Conservation (phyloP, 2,329 filamentous ascomycete genomes). For the Aspergillus pseudoterreus region DNA sequence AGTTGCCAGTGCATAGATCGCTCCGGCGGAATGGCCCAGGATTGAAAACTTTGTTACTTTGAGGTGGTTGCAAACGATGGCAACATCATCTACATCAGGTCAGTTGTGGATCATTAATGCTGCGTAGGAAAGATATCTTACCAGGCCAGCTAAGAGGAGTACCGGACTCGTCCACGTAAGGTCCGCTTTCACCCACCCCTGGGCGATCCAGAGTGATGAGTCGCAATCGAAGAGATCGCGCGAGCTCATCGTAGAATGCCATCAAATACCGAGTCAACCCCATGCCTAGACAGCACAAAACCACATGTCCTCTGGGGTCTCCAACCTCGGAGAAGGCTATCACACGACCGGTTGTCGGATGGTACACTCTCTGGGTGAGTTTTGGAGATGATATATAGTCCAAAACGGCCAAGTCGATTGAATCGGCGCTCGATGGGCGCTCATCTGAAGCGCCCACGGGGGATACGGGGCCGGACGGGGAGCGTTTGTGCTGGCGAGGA, state of each 20-base stretch:
- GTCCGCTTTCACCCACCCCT: slow-evolving; percentile 86
- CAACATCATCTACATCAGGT: slow-evolving; percentile 64
- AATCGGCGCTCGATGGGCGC: slow-evolving; percentile 74
- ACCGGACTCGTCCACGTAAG: slow-evolving; percentile 74
- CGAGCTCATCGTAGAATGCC: slow-evolving; percentile 95
- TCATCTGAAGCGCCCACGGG: slow-evolving; percentile 56
- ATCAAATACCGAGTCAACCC: slow-evolving; percentile 93
- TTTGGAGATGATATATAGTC: slow-evolving; percentile 79
- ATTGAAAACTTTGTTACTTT: slow-evolving; percentile 96
- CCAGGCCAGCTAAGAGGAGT: slow-evolving; percentile 93
- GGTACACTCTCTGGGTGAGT: slow-evolving; percentile 80
- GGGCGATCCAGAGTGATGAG: slow-evolving; percentile 92
- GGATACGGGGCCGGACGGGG: slow-evolving; percentile 36
- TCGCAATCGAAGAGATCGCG: slow-evolving; percentile 78
- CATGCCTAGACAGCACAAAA: slow-evolving; percentile 98
- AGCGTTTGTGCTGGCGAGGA: slow-evolving; percentile 34
- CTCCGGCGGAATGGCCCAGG: slow-evolving; percentile 90
- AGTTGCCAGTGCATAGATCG: slow-evolving; percentile 95
- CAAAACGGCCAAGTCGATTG: slow-evolving; percentile 82
- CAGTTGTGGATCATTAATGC: slow-evolving; percentile 3
- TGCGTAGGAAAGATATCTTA: slow-evolving; percentile 43
- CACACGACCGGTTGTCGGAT: slow-evolving; percentile 78
- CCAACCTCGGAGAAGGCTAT: slow-evolving; percentile 98
- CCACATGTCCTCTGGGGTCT: slow-evolving; percentile 82
- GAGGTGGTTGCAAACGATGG: slow-evolving; percentile 85